Evolutionary conservation across 768 basidiomycete species (phyloP).

Genomic region (Auricularia auricula-judae): DNA sequence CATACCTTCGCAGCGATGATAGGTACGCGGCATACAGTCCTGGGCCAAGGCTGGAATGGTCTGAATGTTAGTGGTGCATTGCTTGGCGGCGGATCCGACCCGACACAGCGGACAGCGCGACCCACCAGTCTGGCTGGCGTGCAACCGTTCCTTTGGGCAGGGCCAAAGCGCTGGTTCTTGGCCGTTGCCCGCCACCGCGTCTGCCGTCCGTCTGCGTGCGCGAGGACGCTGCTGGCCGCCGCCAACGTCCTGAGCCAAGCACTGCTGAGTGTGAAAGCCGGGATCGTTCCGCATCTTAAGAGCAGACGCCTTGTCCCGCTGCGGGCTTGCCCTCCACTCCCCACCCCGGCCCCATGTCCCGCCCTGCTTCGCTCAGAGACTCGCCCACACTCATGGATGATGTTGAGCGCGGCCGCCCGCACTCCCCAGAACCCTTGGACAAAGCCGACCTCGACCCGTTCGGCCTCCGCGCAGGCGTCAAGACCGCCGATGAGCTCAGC

Average conservation of each 20-base stretch:
- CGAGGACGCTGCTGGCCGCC: background rate
- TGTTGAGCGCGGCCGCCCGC: background rate
- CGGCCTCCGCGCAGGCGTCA: slow-evolving; percentile 47
- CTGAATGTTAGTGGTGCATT: background rate
- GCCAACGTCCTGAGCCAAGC: background rate
- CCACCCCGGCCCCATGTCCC: background rate
- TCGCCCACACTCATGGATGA: background rate
- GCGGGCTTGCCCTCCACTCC: background rate
- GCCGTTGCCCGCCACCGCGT: background rate
- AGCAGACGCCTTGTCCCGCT: background rate
- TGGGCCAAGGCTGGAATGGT: too few relatives aligned
- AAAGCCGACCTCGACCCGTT: slow-evolving; percentile 42
- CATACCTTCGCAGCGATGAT: too few relatives aligned
- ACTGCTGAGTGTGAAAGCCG: background rate
- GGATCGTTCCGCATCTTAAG: background rate
- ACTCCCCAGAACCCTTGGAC: background rate
- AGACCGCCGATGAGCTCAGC: slow-evolving; percentile 52
- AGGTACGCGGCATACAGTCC: too few relatives aligned
- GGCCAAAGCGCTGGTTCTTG: background rate
- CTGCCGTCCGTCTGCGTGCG: background rate
- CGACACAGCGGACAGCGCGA: background rate
- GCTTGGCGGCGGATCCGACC: background rate
- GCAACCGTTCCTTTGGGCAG: background rate
- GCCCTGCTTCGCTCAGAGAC: background rate
- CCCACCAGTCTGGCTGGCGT: background rate